These are phyloP conservation scores for Posidonia australis DNA, from an alignment of 106 monocot genomes.

Conservation along the genomic window DNA sequence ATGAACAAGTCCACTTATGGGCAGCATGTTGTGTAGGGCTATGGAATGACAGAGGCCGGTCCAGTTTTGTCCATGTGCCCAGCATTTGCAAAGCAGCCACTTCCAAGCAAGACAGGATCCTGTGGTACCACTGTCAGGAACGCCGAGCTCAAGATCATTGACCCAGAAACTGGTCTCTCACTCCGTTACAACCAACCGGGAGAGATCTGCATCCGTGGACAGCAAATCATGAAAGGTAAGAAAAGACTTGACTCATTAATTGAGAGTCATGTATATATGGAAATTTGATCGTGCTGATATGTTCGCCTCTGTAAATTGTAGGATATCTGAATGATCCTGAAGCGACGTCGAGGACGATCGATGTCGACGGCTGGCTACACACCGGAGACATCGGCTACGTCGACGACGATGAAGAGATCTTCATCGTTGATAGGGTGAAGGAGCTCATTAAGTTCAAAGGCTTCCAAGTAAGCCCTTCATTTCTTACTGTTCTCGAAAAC, in stretches of 20 bases:
- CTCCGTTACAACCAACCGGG: no score
- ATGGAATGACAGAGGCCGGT: constrained; percentile 69
- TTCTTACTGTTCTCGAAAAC: neutral
- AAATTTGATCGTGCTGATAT: neutral
- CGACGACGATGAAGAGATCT: constrained; percentile 90
- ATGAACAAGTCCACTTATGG: no score
- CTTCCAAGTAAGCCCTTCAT: constrained; percentile 51
- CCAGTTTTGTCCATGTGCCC: constrained; percentile 55
- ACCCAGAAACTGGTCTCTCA: constrained; percentile 45
- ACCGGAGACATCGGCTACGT: no score
- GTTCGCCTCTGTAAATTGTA: no score
- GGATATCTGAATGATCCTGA: constrained; percentile 80
- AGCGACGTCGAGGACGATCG: constrained; percentile 64
- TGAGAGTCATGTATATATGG: no score
- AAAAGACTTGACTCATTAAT: no score
- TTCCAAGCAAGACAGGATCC: constrained; percentile 34
- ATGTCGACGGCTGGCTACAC: no score
- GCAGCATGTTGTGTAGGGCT: no score
- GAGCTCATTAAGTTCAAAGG: constrained; percentile 99
- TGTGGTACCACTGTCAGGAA: constrained; percentile 52
- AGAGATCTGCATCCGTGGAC: constrained; percentile 62
- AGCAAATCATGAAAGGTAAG: constrained; percentile 78
- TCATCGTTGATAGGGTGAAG: constrained; percentile 89
- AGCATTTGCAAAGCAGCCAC: constrained; percentile 50
- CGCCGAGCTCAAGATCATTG: constrained; percentile 43